phyloP scores from a whole-genome alignment of 2,329 filamentous ascomycete genomes.

The Lasiodiplodia sp. region DNA sequence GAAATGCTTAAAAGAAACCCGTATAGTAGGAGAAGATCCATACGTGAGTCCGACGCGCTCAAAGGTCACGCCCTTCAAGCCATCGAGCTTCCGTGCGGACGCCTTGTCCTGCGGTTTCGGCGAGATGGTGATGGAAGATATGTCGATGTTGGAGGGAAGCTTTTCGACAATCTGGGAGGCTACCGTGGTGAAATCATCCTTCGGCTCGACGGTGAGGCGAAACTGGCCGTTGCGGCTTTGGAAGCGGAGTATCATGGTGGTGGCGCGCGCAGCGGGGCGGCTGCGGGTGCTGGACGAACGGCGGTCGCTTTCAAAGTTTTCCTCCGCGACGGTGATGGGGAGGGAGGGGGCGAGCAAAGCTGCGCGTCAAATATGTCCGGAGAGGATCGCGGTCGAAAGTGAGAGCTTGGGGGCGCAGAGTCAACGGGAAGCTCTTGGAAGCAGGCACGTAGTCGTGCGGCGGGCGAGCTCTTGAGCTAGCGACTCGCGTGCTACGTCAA shows the following conservation, averaged over 20 bases:
- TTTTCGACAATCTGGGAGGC: conserved; percentile 64
- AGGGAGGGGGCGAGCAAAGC: not conserved
- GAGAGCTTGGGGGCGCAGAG: conserved; percentile 3
- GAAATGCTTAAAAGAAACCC: conserved; percentile 30
- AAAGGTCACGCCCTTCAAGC: conserved; percentile 63
- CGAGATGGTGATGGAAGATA: conserved; percentile 64
- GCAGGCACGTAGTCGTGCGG: not conserved
- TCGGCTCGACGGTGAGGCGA: conserved; percentile 78
- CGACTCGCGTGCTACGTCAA: conserved; percentile 30
- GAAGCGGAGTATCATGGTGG: conserved; percentile 79
- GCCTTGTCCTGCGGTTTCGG: conserved; percentile 52
- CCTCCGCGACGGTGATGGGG: not conserved
- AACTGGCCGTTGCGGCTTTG: conserved; percentile 93
- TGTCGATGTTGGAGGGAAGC: conserved; percentile 63
- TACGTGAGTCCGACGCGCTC: conserved; percentile 65
- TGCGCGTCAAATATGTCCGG: not conserved
- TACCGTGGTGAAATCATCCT: conserved; percentile 72
- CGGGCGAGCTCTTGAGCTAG: conserved; percentile 3
- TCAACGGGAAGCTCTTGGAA: not conserved
- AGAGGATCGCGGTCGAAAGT: not conserved
- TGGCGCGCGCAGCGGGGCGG: conserved; percentile 20
- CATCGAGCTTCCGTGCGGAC: conserved; percentile 62
- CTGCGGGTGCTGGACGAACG: conserved; percentile 10
- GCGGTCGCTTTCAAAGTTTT: not conserved
- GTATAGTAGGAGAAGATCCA: conserved; percentile 34